Conservation (phyloP, 768 basidiomycete species). For the Coprinopsis sp. region DNA sequence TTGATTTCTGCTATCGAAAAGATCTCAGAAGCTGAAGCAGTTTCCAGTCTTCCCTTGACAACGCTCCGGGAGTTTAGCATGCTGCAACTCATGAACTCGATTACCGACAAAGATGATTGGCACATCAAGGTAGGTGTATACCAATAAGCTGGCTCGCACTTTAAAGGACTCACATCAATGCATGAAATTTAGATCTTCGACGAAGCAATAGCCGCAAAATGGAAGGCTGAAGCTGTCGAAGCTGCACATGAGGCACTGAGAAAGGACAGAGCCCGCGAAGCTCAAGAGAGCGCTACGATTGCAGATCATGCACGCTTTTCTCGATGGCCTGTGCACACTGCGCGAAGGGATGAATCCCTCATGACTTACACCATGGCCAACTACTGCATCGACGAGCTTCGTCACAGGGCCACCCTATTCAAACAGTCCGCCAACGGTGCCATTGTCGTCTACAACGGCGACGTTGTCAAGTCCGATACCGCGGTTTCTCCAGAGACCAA, state of each 20-base stretch:
- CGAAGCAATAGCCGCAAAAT: constrained; percentile 12
- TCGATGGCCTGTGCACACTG: not conserved
- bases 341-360: not conserved
- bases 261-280: not conserved
- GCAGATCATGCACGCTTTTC: not conserved
- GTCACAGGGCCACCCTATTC: constrained; percentile 16
- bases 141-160: not conserved
- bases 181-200: constrained; percentile 18
- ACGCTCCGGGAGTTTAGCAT: constrained; percentile 30
- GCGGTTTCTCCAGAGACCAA: constrained; percentile 18
- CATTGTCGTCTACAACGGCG: constrained; percentile 15
- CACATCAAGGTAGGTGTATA: constrained; percentile 21
- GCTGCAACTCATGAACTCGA: constrained; percentile 30
- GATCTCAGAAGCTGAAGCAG: too few relatives aligned
- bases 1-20: too few relatives aligned
- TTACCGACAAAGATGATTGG: constrained; percentile 33
- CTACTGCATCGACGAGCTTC: constrained; percentile 22
- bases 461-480: constrained; percentile 24
- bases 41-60: constrained; percentile 16
- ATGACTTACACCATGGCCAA: constrained; percentile 15
- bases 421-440: constrained; percentile 8
- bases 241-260: constrained; percentile 12
- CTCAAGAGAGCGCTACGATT: not conserved
- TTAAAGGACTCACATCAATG: constrained; percentile 14
- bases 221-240: constrained; percentile 20